Base-by-base conservation (phyloP, 2,329 filamentous ascomycete genomes). In the Beauveria medogensis region DNA sequence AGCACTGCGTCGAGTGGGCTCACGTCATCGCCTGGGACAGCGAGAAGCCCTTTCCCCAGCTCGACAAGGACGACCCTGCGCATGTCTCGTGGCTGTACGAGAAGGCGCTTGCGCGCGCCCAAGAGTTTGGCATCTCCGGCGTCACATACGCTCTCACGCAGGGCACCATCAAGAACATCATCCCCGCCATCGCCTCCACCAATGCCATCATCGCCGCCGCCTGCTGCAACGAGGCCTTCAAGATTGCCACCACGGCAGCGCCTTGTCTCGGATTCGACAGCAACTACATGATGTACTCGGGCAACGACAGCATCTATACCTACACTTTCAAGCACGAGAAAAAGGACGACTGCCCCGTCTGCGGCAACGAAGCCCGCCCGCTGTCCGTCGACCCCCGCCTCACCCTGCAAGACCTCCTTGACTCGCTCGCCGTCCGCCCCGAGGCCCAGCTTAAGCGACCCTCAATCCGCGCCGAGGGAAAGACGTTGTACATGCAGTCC, bases 221-320 rank as follows among this genome's bases (percentile, higher is more conserved):
- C 57, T 97, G 93, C 75, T 97, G 94, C 75, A 97, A 96, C 66
- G 94, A 99, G 75, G 93, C 92, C 2, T 86, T 97, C 77, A 99
- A 99, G 77, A 90, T 99, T 64, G 90, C 89, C 47, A 96, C 91
- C 16, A 85, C 82, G 54, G 85, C 88, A 43, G 94, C 93, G 37
- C 91, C 93, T 0, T 88, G 86, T 65, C 80, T 99, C 18, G 90
- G 89, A 14, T 80, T 85, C 64, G 86, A 88, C 50, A 88, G 88
- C 60, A 96, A 96, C 73, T 99, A 99, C 77, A 97, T 97, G 92
- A 96, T 97, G 90, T 99, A 99, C 74, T 96, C 91, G 14, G 94
- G 95, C 52, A 92, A 97, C 69, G 93, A 96, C 69, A 84, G 89
- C 66, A 89, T 99, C 66, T 99, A 99, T 78, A 99, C 94, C 0